Evolutionary conservation across 345 rosid genomes (phyloP).

Genomic region (Cardamine resedifolia): DNA sequence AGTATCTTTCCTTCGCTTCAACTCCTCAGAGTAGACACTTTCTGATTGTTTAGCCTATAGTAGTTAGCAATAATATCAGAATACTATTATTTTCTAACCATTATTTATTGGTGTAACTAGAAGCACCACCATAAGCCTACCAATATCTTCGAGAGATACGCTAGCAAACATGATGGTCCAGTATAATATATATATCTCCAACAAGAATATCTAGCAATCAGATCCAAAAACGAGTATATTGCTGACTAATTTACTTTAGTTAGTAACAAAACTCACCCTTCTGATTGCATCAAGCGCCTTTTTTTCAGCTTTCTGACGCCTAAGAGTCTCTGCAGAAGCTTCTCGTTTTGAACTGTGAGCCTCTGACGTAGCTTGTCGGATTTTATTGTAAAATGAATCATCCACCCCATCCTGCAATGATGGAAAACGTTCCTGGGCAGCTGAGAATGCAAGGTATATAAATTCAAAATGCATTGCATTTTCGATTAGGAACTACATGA

Average conservation of each 20-base stretch:
- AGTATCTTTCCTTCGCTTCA: constrained; percentile 61
- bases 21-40: constrained; percentile 53
- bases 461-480: neutral
- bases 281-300: constrained; percentile 64
- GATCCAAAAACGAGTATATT: neutral
- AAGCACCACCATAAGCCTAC: constrained; percentile 4
- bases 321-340: constrained; percentile 59
- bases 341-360: constrained; percentile 60
- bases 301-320: constrained; percentile 69
- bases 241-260: neutral
- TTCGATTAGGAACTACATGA: constrained; percentile 21
- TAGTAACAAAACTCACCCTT: constrained; percentile 59
- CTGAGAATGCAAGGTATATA: constrained; percentile 19
- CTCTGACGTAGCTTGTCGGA: constrained; percentile 54
- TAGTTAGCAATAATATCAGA: constrained; percentile 9
- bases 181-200: constrained; percentile 11
- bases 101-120: constrained; percentile 7
- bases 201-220: constrained; percentile 9
- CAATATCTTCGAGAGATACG: constrained; percentile 7
- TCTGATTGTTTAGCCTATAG: constrained; percentile 64
- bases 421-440: neutral
- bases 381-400: constrained; percentile 51
- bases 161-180: constrained; percentile 19
- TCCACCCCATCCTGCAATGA: constrained; percentile 63
- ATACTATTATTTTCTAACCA: neutral